These are phyloP conservation scores for Chlorella sp. DNA, from an alignment of 139 green algal genomes.

Conservation along the genomic window DNA sequence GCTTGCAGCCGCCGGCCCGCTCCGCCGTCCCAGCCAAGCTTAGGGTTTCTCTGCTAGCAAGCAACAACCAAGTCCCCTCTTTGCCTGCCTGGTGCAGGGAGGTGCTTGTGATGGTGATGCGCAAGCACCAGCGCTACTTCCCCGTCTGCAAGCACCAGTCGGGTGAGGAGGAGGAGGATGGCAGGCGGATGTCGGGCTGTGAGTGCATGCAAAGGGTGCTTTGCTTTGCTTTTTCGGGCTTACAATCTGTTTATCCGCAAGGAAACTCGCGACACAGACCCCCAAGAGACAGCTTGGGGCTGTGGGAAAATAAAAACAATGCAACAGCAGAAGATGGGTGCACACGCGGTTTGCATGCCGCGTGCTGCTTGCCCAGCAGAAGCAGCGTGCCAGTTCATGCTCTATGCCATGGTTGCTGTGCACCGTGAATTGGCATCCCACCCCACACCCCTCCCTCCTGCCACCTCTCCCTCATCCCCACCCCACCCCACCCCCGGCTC, in stretches of 20 bases:
- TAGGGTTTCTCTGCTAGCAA: neutral
- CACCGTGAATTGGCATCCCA: neutral
- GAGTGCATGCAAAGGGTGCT: too few relatives aligned
- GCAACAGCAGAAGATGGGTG: too few relatives aligned
- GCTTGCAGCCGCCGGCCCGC: neutral
- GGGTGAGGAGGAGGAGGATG: too few relatives aligned
- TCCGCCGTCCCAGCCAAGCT: too few relatives aligned
- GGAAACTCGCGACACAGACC: too few relatives aligned
- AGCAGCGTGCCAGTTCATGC: neutral
- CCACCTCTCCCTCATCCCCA: neutral
- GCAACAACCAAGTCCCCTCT: neutral
- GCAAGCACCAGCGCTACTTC: slow-evolving; percentile 99
- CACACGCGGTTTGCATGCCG: neutral
- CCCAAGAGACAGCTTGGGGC: too few relatives aligned
- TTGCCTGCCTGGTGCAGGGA: slow-evolving; percentile 62
- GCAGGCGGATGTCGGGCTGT: too few relatives aligned
- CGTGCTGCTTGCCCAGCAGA: neutral
- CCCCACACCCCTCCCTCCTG: neutral
- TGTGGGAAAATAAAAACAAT: too few relatives aligned
- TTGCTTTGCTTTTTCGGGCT: too few relatives aligned
- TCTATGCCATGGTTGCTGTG: neutral
- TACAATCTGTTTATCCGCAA: too few relatives aligned
- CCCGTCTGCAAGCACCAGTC: slow-evolving; percentile 75
- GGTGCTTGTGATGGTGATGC: slow-evolving; percentile 98
- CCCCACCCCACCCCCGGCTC: neutral